Conservation (phyloP, 1,284 basidiomycete genomes). For the Malassezia psittaci region DNA sequence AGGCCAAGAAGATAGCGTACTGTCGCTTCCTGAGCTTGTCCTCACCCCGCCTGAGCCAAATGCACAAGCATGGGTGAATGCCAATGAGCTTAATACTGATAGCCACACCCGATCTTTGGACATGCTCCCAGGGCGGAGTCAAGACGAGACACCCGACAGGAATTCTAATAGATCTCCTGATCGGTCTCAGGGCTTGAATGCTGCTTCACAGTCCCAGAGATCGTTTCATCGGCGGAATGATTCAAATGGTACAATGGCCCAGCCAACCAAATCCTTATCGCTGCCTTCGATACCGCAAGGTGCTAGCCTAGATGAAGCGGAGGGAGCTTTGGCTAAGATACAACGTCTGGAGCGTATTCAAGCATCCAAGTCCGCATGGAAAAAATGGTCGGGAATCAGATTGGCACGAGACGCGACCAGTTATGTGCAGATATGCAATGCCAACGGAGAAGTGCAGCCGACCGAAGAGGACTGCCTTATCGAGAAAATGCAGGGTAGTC, state of each 20-base stretch:
- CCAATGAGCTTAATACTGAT: no score
- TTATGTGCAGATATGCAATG: neutral
- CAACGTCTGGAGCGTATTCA: neutral
- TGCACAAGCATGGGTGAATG: neutral
- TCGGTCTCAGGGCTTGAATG: no score
- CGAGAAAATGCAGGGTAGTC: no score
- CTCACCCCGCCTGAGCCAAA: neutral
- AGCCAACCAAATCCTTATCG: neutral
- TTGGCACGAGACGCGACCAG: neutral
- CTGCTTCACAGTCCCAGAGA: no score
- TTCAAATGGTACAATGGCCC: neutral
- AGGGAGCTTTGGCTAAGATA: neutral
- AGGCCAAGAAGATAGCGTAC: no score
- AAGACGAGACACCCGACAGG: no score
- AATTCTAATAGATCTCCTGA: no score
- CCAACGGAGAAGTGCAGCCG: neutral
- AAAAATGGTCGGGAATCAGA: neutral
- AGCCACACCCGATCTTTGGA: no score
- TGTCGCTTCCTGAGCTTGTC: conserved; percentile 1
- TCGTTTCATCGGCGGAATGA: neutral
- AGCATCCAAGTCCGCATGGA: neutral
- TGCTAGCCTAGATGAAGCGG: neutral
- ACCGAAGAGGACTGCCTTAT: neutral
- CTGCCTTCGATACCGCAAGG: neutral
- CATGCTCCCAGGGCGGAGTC: no score